Conservation (phyloP, 179 eudicot species). For the Actinidia polygama region DNA sequence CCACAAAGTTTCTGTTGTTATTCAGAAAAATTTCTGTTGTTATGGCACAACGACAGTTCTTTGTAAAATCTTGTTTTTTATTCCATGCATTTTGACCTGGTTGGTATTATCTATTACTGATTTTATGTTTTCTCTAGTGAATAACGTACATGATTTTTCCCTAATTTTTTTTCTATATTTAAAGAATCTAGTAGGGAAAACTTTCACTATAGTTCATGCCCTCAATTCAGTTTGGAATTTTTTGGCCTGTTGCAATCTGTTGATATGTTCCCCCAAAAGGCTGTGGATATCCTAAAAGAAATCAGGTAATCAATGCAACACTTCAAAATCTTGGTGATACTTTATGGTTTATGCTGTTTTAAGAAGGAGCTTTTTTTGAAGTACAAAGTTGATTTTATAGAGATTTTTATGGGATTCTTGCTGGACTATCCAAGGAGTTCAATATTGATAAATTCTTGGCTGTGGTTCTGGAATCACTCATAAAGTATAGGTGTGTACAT, state of each 20-base stretch:
- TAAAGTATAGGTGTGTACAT: constrained; percentile 52
- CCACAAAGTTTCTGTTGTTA: too few relatives aligned
- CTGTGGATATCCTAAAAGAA: constrained; percentile 54
- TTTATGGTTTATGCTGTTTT: constrained; percentile 7
- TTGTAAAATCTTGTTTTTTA: too few relatives aligned
- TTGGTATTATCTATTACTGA: too few relatives aligned
- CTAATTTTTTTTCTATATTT: too few relatives aligned
- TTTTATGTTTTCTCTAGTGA: too few relatives aligned
- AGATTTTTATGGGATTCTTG: constrained; percentile 68
- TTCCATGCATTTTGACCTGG: too few relatives aligned
- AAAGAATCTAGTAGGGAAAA: not conserved
- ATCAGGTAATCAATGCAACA: constrained; percentile 41
- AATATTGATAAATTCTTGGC: constrained; percentile 73
- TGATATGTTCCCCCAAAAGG: constrained; percentile 74
- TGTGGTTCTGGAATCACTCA: constrained; percentile 67
- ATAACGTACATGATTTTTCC: too few relatives aligned
- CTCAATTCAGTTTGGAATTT: constrained; percentile 19
- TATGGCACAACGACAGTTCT: too few relatives aligned
- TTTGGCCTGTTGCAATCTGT: constrained; percentile 62
- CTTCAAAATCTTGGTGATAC: not conserved
- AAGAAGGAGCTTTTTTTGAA: not conserved
- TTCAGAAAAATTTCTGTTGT: too few relatives aligned
- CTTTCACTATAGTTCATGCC: not conserved
- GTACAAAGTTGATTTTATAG: constrained; percentile 19
- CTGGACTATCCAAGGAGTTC: constrained; percentile 65